Evolutionary conservation across 495 filamentous ascomycete species (phyloP).

Genomic region (Pseudoneurospora amorphoporcata): DNA sequence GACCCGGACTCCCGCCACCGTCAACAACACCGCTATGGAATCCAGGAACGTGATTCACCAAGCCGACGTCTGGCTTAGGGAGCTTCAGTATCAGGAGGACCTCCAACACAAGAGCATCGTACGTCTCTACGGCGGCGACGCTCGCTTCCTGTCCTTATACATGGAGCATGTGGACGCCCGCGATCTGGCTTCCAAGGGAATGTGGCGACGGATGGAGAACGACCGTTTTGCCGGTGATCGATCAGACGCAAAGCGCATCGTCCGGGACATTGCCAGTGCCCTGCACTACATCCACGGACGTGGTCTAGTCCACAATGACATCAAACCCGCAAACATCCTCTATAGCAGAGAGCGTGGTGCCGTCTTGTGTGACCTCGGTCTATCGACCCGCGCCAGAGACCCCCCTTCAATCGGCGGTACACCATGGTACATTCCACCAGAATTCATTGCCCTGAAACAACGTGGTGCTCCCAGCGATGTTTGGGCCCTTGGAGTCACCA

Average conservation of each 20-base stretch:
- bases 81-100: constrained; percentile 36
- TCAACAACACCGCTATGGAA: constrained; percentile 24
- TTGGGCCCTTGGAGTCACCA: constrained; percentile 40
- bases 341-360: constrained; percentile 40
- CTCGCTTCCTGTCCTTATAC: constrained; percentile 38
- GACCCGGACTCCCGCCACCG: constrained; percentile 24
- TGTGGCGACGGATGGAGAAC: constrained; percentile 28
- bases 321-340: constrained; percentile 43
- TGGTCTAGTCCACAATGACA: constrained; percentile 39
- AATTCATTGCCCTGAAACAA: constrained; percentile 37
- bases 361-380: constrained; percentile 39
- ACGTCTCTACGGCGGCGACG: constrained; percentile 36
- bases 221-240: constrained; percentile 33
- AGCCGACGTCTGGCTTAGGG: constrained; percentile 40
- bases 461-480: constrained; percentile 38
- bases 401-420: constrained; percentile 35
- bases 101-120: constrained; percentile 40
- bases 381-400: constrained; percentile 30
- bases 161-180: constrained; percentile 42
- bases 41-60: constrained; percentile 39
- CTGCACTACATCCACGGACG: constrained; percentile 37
- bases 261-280: constrained; percentile 34
- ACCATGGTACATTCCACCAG: constrained; percentile 41
- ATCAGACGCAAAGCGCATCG: constrained; percentile 31
- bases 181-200: constrained; percentile 28